phyloP scores from a whole-genome alignment of 2,329 filamentous ascomycete genomes.

The Amauroascus verrucosus region DNA sequence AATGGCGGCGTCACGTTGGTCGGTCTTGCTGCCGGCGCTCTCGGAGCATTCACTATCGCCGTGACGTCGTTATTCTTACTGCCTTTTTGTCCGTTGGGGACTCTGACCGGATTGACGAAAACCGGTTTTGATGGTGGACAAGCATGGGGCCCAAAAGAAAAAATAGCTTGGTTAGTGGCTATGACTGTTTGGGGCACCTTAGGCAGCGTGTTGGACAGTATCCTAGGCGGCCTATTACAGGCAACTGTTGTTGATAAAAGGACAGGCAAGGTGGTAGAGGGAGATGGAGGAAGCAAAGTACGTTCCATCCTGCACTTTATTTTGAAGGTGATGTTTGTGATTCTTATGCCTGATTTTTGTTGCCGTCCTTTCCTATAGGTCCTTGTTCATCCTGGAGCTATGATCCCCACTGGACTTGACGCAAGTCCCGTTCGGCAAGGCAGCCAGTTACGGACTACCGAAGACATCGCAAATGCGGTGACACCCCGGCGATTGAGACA shows the following conservation, averaged over 20 bases:
- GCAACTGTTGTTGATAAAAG: slow-evolving; percentile 74
- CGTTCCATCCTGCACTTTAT: slow-evolving; percentile 19
- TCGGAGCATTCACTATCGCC: slow-evolving; percentile 62
- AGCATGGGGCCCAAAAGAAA: slow-evolving; percentile 43
- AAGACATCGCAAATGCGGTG: slow-evolving; percentile 22
- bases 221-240: slow-evolving; percentile 77
- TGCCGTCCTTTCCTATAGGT: slow-evolving; percentile 20
- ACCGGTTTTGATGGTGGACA: slow-evolving; percentile 32
- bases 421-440: slow-evolving; percentile 16
- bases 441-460: slow-evolving; percentile 22
- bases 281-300: slow-evolving; percentile 58
- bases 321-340: no score
- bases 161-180: slow-evolving; percentile 39
- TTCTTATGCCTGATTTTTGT: not conserved
- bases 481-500: slow-evolving; percentile 20
- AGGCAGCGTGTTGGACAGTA: slow-evolving; percentile 76
- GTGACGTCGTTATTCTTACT: slow-evolving; percentile 52
- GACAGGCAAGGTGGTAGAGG: slow-evolving; percentile 81
- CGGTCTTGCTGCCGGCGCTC: slow-evolving; percentile 62
- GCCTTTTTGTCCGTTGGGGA: slow-evolving; percentile 50
- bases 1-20: slow-evolving; percentile 79
- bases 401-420: slow-evolving; percentile 18
- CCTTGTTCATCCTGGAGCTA: slow-evolving; percentile 29
- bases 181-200: slow-evolving; percentile 63
- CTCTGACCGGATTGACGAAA: slow-evolving; percentile 15